Evolutionary conservation across 768 basidiomycete genomes (phyloP).

Genomic region (Amanita phalloides): DNA sequence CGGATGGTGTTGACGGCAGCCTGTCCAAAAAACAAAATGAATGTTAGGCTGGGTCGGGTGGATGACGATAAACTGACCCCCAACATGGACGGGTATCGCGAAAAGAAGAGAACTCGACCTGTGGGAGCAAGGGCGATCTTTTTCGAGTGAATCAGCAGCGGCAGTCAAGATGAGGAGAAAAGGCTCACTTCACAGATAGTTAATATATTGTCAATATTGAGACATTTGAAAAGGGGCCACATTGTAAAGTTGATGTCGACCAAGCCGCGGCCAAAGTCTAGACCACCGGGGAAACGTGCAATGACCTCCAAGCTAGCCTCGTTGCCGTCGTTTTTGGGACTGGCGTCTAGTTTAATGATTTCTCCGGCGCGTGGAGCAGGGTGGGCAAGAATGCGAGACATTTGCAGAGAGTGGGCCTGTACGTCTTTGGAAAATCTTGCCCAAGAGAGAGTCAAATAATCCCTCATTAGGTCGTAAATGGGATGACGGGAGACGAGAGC

Average conservation of each 20-base stretch:
- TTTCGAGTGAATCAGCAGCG: background rate
- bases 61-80: constrained; percentile 38
- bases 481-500: constrained; percentile 87
- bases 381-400: constrained; percentile 79
- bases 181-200: constrained; percentile 74
- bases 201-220: constrained; percentile 89
- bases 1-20: constrained; percentile 85
- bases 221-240: constrained; percentile 91
- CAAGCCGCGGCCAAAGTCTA: constrained; percentile 85
- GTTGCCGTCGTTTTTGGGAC: constrained; percentile 44
- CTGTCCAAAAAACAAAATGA: constrained; percentile 19
- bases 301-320: constrained; percentile 67
- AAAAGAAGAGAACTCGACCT: constrained; percentile 71
- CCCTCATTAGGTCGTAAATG: constrained; percentile 91
- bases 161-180: background rate
- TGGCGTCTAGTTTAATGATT: constrained; percentile 77
- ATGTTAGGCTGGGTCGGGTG: constrained; percentile 4
- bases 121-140: constrained; percentile 69
- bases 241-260: constrained; percentile 94
- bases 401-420: constrained; percentile 84
- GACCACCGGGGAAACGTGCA: constrained; percentile 84
- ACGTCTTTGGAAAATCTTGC: constrained; percentile 92
- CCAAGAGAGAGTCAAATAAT: constrained; percentile 94
- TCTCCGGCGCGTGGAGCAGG: constrained; percentile 85
- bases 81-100: constrained; percentile 84